Evolutionary conservation across 2,329 filamentous ascomycete genomes (phyloP), one percentile per base, ranked within the genome.

Genomic region (Rutstroemia sp.): DNA sequence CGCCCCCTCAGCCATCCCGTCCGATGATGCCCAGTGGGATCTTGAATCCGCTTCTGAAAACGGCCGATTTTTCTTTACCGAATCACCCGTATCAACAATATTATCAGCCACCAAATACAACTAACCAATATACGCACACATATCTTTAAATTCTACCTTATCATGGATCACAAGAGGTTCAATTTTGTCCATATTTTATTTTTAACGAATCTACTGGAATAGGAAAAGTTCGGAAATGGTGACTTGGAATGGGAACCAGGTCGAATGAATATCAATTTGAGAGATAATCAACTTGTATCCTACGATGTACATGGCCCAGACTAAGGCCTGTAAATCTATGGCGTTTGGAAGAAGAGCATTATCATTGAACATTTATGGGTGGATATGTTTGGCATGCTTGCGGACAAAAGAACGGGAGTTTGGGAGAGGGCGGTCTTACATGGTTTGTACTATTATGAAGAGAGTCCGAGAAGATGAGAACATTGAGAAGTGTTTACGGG

Each of bases 71-170:
- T 69, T 86, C 78, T 23, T 76, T 86, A 63, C 86, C 88, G 4
- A 85, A 89, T 61, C 88, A 92, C 71, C 89, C 90, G 1, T 95
- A 94, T 67, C 86, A 89, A 67, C 83, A 84, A 51, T 86, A 86
- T 71, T 95, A 92, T 65, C 84, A 90, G 60, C 85, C 88, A 38
- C 87, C 88, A 1, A 87, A 80, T 62, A 77, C 70, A 47, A 59
- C 61, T 9, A 60, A 62, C 44, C 65, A 67, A 21, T 67, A 61
- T 45, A 47, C 57, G 42, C 64, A 66, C 58, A 63, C 51, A 44
- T 66, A 65, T 46, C 51, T 64, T 38, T 65, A 53, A 64, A 17
- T 21, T 44, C 17, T 21, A 44, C 40, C 10, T 19, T 44, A 44
- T 44, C 10, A 42, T 19, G 39, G 17, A n/a, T 9, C 16, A 42